A percentile compares a stretch with the other conserved stretches of the same genome.
phyloP scores from a whole-genome alignment of 371 early-diverging fungal species.

The Apophysomyces sp. region DNA sequence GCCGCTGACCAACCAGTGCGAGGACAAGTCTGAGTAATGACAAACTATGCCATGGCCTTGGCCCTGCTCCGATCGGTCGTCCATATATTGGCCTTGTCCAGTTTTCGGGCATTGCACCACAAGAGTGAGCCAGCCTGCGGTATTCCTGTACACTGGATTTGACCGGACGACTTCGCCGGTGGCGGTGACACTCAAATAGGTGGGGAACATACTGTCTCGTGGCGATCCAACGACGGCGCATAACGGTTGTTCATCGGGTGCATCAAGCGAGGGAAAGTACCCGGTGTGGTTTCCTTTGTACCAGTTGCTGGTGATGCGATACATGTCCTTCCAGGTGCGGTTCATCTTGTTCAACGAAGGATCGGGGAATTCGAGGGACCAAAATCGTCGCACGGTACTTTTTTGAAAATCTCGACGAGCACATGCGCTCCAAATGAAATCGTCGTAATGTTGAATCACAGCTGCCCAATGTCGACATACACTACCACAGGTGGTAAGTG shows the following conservation, averaged over 20 bases:
- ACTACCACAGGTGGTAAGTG: conserved; percentile 20
- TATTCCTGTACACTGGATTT: conserved; percentile 51
- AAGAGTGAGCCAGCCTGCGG: conserved; percentile 14
- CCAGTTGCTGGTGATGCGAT: conserved; percentile 57
- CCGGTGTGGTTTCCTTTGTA: conserved; percentile 42
- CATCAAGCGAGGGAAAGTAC: conserved; percentile 32
- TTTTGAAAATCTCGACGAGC: conserved; percentile 28
- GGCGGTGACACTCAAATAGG: conserved; percentile 34
- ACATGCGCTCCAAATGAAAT: conserved; percentile 35
- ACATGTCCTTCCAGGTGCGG: conserved; percentile 50
- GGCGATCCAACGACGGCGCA: conserved; percentile 47
- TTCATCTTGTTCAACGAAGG: conserved; percentile 9
- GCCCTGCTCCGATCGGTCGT: background rate
- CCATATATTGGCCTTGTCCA: conserved; percentile 14
- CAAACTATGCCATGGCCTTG: conserved; percentile 43
- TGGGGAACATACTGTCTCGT: conserved; percentile 52
- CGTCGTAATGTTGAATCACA: conserved; percentile 37
- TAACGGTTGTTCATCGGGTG: background rate
- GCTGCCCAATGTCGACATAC: conserved; percentile 39
- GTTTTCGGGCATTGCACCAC: conserved; percentile 34
- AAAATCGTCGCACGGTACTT: conserved; percentile 21
- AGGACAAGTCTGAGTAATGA: conserved; percentile 43
- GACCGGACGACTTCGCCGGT: conserved; percentile 43
- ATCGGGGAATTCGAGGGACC: conserved; percentile 41
- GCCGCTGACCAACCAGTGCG: conserved; percentile 52